phyloP scores from a whole-genome alignment of 345 rosid species.

The Toxicodendron radicans region DNA sequence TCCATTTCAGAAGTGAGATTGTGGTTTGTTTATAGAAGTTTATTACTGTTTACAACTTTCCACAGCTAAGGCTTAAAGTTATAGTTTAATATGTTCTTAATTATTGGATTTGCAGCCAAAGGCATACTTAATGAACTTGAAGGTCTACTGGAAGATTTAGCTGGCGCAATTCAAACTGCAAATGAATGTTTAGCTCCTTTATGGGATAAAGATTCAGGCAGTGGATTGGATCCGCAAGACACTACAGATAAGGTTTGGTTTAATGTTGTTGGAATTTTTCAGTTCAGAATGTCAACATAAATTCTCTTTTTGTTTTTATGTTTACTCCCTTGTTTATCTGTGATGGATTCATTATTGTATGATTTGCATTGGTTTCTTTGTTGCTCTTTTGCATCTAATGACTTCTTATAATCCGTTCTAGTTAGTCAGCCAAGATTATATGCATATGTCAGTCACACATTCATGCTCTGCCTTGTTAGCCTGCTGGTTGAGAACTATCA shows the following conservation, averaged over 20 bases:
- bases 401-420: neutral
- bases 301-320: neutral
- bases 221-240: conserved; percentile 29
- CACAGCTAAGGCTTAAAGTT: neutral
- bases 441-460: neutral
- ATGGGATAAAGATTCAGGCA: conserved; percentile 27
- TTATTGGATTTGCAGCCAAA: conserved; percentile 45
- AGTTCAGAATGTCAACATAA: neutral
- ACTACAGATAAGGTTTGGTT: conserved; percentile 44
- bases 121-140: conserved; percentile 55
- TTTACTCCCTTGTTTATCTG: neutral
- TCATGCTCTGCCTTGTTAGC: neutral
- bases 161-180: conserved; percentile 37
- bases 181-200: conserved; percentile 26
- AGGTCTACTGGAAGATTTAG: conserved; percentile 45
- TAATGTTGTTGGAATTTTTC: neutral
- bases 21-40: neutral
- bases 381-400: neutral
- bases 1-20: neutral
- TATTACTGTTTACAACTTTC: neutral
- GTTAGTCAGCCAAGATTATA: neutral
- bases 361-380: neutral
- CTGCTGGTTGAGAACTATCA: neutral
- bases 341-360: neutral
- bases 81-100: neutral